A percentile compares a stretch with the other conserved stretches of the same genome.
These are phyloP conservation scores for Candida tallmaniae DNA, from an alignment of 805 yeast species.

Conservation along the genomic window DNA sequence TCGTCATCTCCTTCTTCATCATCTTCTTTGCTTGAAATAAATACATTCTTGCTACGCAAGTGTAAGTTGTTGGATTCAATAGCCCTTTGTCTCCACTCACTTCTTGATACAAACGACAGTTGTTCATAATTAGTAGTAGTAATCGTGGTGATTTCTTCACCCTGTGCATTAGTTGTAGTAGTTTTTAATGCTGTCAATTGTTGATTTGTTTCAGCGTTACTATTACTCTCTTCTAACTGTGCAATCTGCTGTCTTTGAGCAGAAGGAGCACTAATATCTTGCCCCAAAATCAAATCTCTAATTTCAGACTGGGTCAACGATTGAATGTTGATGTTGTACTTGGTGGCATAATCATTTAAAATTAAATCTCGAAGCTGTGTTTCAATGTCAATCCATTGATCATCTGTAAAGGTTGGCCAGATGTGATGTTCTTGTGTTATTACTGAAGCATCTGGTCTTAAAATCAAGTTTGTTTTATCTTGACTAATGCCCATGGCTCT, in stretches of 20 bases:
- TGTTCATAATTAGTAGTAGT: slow-evolving; percentile 89
- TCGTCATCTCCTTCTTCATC: slow-evolving; percentile 39
- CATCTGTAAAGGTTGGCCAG: slow-evolving; percentile 89
- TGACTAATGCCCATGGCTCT: slow-evolving; percentile 76
- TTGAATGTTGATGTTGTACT: slow-evolving; percentile 79
- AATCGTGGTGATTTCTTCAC: slow-evolving; percentile 92
- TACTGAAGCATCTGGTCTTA: slow-evolving; percentile 70
- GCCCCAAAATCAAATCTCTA: slow-evolving; percentile 90
- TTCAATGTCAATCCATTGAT: slow-evolving; percentile 91
- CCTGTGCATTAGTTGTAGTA: slow-evolving; percentile 84
- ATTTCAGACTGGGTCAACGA: slow-evolving; percentile 91
- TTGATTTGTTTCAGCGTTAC: slow-evolving; percentile 30
- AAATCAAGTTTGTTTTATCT: slow-evolving; percentile 69
- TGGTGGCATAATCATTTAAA: slow-evolving; percentile 76
- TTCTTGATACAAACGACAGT: slow-evolving; percentile 71
- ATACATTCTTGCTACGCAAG: slow-evolving; percentile 64
- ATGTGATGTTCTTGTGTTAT: slow-evolving; percentile 73
- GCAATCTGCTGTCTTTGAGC: slow-evolving; percentile 80
- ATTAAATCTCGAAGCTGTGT: slow-evolving; percentile 84
- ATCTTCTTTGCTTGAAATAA: slow-evolving; percentile 68
- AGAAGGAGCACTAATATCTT: slow-evolving; percentile 88
- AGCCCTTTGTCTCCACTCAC: slow-evolving; percentile 90
- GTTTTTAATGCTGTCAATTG: slow-evolving; percentile 76
- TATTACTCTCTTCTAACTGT: slow-evolving; percentile 50
- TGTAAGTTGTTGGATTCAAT: slow-evolving; percentile 71